phyloP scores from a whole-genome alignment of 2,329 filamentous ascomycete genomes.

The Penicillium brasilianum region DNA sequence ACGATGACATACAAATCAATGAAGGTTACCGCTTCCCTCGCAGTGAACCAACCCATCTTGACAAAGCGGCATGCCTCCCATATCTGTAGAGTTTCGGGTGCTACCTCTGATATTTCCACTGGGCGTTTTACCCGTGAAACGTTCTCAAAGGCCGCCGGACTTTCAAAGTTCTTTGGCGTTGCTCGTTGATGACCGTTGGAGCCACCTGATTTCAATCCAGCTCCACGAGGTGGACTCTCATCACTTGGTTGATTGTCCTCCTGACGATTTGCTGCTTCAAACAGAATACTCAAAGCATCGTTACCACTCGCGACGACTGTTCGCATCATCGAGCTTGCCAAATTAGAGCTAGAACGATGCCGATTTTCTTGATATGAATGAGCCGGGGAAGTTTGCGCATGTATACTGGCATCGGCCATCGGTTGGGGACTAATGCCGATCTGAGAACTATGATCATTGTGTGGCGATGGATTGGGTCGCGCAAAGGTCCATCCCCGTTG shows the following conservation, averaged over 20 bases:
- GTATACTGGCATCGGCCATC: conserved; percentile 11
- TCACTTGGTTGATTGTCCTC: conserved; percentile 42
- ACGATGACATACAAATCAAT: conserved; percentile 51
- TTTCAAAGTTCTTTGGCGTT: conserved; percentile 26
- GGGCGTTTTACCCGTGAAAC: conserved; percentile 32
- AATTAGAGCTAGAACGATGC: conserved; percentile 36
- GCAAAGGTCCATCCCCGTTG: conserved; percentile 23
- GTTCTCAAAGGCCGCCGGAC: conserved; percentile 27
- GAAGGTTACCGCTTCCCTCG: conserved; percentile 59
- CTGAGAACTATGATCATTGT: conserved; percentile 22
- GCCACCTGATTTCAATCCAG: conserved; percentile 25
- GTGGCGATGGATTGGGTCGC: conserved; percentile 20
- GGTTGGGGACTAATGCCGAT: conserved; percentile 21
- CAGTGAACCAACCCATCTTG: conserved; percentile 61
- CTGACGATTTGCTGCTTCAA: conserved; percentile 54
- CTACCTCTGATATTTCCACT: conserved; percentile 36
- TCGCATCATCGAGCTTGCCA: conserved; percentile 48
- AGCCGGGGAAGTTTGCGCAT: conserved; percentile 13
- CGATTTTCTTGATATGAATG: conserved; percentile 26
- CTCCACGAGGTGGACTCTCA: conserved; percentile 31
- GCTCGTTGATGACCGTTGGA: conserved; percentile 15
- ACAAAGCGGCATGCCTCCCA: conserved; percentile 60
- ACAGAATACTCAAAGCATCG: conserved; percentile 59
- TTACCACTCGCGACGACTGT: conserved; percentile 59
- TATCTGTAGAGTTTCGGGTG: conserved; percentile 47